phyloP scores from a whole-genome alignment of 2,329 filamentous ascomycete species.

The Alternaria sp. region DNA sequence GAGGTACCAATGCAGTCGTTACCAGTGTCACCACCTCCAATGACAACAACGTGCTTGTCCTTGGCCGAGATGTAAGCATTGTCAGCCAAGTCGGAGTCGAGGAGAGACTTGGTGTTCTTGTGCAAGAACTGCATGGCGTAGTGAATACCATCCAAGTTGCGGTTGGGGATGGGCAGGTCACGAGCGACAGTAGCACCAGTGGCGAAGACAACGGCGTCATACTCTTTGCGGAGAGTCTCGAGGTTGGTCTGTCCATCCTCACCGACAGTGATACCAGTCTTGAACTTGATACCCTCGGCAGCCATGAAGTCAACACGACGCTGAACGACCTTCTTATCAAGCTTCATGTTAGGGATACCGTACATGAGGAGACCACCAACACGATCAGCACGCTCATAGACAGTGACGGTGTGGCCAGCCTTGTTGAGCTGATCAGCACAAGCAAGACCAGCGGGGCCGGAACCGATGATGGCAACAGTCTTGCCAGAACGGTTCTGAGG shows the following conservation, averaged over 20 bases:
- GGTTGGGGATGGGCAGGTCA: conserved; percentile 88
- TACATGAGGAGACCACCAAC: conserved; percentile 95
- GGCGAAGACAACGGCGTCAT: conserved; percentile 87
- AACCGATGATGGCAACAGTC: conserved; percentile 87
- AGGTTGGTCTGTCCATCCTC: conserved; percentile 75
- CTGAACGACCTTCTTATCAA: conserved; percentile 97
- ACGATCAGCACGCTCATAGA: conserved; percentile 93
- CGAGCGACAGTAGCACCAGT: conserved; percentile 93
- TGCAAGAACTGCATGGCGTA: conserved; percentile 98
- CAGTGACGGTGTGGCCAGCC: conserved; percentile 84
- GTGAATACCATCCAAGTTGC: conserved; percentile 88
- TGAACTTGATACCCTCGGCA: conserved; percentile 83
- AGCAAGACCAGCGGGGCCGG: conserved; percentile 89
- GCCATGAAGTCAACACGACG: conserved; percentile 95
- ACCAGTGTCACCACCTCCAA: conserved; percentile 96
- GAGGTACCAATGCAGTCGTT: conserved; percentile 99
- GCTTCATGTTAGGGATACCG: conserved; percentile 99
- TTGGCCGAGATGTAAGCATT: conserved; percentile 91
- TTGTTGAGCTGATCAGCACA: conserved; percentile 93
- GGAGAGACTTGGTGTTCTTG: conserved; percentile 95
- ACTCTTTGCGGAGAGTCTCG: conserved; percentile 73
- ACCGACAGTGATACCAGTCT: conserved; percentile 79
- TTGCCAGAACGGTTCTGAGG: conserved; percentile 86
- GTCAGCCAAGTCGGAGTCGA: conserved; percentile 87
- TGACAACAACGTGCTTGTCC: conserved; percentile 94